Base-by-base conservation (phyloP, 2,329 filamentous ascomycete species). In the Claviceps fusiformis region DNA sequence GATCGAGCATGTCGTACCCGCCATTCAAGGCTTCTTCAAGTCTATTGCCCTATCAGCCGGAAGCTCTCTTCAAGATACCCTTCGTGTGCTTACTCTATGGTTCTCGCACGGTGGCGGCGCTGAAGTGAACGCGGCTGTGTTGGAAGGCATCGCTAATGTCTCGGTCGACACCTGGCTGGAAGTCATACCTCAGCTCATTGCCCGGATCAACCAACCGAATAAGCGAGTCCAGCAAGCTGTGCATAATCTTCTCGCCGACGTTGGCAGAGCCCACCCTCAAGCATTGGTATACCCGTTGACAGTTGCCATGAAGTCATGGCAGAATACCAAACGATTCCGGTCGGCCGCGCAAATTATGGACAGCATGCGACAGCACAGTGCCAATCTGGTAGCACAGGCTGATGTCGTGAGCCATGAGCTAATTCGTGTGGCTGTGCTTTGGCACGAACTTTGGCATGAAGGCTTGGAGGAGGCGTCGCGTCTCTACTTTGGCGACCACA, bases 391-490 rank as follows among this genome's bases (percentile, higher is more conserved):
- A 9, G 89, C 96, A 60, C 93, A 99, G 70, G 93, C 93, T 41
- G 92, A 95, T 66, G 78, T 91, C 50, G 91, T 99, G 61, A 97
- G 92, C 67, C 87, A 93, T 65, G 95, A 99, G 68, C 81, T 99
- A 55, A 97, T 99, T 65, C 85, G 93, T 53, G 95, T 98, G 57
- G 93, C 93, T 17, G 92, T 98, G 2, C 71, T 98, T 29, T 98
- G 95, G 95, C 93, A 99, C 66, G 93, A 99, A 65, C 87, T 95
- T 61, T 99, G 93, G 93, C 93, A 98, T 62, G 95, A 99, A 70
- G 95, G 88, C 33, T 77, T 99, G 17, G 93, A 98, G 70, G 95
- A 99, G 73, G 95, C 93, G 1, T 96, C 90, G 37, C 82, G 93
- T 54, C 76, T 98, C 19, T 98, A 97, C 75, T 99, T 98, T 70